Evolutionary conservation across 2,329 filamentous ascomycete genomes (phyloP).

Genomic region (Trichophaea hybrida): DNA sequence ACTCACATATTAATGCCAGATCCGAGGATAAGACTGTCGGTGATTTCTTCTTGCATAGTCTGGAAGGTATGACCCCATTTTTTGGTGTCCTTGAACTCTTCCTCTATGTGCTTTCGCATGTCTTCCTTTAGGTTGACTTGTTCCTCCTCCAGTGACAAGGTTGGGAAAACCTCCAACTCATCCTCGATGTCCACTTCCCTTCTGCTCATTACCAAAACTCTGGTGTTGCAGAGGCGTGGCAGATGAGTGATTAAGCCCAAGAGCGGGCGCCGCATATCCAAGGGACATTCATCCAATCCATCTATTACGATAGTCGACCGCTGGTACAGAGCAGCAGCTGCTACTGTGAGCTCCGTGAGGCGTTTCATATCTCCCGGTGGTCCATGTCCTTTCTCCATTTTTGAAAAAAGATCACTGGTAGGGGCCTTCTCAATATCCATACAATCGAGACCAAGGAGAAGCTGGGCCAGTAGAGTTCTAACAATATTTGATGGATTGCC

Average conservation of each 20-base stretch:
- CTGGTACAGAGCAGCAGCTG: neutral
- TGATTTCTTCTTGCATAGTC: neutral
- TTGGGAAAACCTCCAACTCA: neutral
- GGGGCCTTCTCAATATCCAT: neutral
- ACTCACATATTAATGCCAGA: constrained; percentile 2
- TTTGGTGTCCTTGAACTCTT: neutral
- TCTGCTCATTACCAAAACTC: neutral
- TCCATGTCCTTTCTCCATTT: neutral
- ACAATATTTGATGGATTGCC: neutral
- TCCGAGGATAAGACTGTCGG: neutral
- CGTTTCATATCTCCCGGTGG: neutral
- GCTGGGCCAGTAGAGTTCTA: neutral
- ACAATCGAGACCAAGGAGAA: neutral
- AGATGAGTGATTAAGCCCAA: neutral
- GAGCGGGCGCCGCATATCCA: neutral
- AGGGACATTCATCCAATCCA: neutral
- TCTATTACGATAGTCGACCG: neutral
- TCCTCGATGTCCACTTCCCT: neutral
- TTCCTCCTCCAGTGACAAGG: neutral
- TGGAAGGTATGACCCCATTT: neutral
- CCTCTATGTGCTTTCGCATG: neutral
- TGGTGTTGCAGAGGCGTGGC: neutral
- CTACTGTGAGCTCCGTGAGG: neutral
- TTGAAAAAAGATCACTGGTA: neutral
- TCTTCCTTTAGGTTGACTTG: neutral